Conservation (phyloP, 2,329 filamentous ascomycete species). For the Colletotrichum abscissum region DNA sequence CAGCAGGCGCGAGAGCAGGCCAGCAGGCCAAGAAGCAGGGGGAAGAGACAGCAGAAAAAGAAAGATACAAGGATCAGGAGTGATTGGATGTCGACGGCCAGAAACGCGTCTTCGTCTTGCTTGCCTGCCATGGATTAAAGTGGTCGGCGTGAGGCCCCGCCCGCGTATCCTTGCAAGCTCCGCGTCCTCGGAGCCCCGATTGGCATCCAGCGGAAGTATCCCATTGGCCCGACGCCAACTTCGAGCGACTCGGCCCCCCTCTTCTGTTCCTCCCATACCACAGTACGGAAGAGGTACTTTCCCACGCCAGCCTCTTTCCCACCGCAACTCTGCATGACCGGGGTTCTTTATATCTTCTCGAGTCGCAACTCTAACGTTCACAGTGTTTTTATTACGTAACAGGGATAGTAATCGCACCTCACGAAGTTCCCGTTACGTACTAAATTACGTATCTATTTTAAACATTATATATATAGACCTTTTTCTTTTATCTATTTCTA, state of each 20-base stretch:
- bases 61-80: neutral
- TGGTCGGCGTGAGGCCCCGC: neutral
- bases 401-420: too few relatives aligned
- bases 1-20: too few relatives aligned
- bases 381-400: too few relatives aligned
- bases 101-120: conserved; percentile 19
- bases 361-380: neutral
- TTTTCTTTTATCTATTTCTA: too few relatives aligned
- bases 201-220: conserved; percentile 14
- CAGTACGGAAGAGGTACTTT: neutral
- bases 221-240: conserved; percentile 13
- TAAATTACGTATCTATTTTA: too few relatives aligned
- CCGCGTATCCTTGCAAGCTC: conserved; percentile 15
- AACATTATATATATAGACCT: too few relatives aligned
- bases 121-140: conserved; percentile 6
- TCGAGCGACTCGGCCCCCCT: conserved; percentile 9
- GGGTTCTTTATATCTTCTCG: conserved; percentile 4
- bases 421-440: too few relatives aligned
- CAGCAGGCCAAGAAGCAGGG: neutral
- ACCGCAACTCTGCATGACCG: neutral
- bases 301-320: neutral
- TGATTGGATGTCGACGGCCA: neutral
- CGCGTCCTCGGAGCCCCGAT: conserved; percentile 10
- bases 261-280: neutral
- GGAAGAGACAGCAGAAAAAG: conserved; percentile 2